Conservation (phyloP, 495 filamentous ascomycete species). For the Jackrogersella minutella region DNA sequence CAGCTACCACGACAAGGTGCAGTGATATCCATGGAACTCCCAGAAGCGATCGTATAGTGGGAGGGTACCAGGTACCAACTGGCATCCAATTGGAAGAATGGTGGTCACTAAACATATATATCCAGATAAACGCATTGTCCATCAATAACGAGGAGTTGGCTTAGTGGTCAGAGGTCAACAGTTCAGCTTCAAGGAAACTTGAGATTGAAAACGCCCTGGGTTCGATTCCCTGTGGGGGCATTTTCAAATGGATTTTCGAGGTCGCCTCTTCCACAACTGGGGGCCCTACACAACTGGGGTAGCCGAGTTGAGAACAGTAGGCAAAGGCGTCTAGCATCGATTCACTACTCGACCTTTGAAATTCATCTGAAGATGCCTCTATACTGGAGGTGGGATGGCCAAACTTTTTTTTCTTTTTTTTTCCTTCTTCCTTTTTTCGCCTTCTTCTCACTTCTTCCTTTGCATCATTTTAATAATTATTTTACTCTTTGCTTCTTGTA, state of each 20-base stretch:
- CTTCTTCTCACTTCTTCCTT: background rate
- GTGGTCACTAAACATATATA: background rate
- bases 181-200: slow-evolving; percentile 6
- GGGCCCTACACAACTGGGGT: background rate
- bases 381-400: slow-evolving; percentile 15
- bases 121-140: background rate
- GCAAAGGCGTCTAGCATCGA: background rate
- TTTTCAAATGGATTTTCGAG: background rate
- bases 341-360: background rate
- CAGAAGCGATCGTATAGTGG: background rate
- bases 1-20: too few species aligned
- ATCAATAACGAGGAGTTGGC: background rate
- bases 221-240: slow-evolving; percentile 16
- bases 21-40: background rate
- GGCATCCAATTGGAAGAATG: background rate
- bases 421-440: background rate
- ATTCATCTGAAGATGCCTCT: background rate
- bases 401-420: background rate
- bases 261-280: background rate
- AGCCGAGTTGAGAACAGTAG: background rate
- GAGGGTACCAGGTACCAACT: background rate
- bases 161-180: background rate
- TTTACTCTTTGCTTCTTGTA: too few species aligned
- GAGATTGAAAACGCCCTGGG: background rate
- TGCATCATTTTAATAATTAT: too few species aligned